A percentile compares a stretch with the other conserved stretches of the same genome.
Conservation (phyloP, 2,329 filamentous ascomycete genomes). For the Botryotinia narcissicola region DNA sequence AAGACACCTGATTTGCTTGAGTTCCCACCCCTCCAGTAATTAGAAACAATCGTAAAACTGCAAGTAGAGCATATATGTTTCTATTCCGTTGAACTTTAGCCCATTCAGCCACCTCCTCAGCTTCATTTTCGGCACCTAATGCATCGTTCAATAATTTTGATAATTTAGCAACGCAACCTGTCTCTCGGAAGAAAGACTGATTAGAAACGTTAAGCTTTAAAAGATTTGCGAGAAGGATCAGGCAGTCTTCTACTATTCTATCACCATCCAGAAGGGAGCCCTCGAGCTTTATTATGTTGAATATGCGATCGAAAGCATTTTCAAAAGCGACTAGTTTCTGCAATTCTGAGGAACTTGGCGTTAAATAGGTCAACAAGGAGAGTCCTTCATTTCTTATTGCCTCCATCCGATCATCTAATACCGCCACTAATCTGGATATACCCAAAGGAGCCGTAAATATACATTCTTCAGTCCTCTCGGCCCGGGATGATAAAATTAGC, state of each 20-base stretch:
- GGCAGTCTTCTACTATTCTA: conserved; percentile 85
- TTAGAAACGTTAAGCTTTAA: conserved; percentile 85
- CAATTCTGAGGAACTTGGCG: conserved; percentile 80
- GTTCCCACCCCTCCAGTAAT: conserved; percentile 77
- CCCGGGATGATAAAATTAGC: conserved; percentile 79
- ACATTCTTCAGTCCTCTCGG: conserved; percentile 91
- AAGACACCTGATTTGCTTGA: conserved; percentile 77
- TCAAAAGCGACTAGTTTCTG: conserved; percentile 96
- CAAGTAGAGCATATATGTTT: conserved; percentile 86
- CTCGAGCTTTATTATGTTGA: conserved; percentile 76
- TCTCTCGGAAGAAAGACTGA: conserved; percentile 90
- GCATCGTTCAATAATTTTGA: conserved; percentile 64
- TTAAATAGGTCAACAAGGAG: conserved; percentile 82
- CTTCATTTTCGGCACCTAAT: conserved; percentile 53
- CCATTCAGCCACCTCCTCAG: conserved; percentile 67
- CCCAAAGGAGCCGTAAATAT: conserved; percentile 86
- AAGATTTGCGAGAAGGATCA: conserved; percentile 87
- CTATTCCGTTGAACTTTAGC: conserved; percentile 76
- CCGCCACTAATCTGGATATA: conserved; percentile 78
- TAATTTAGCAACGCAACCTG: conserved; percentile 73
- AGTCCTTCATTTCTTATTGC: conserved; percentile 86
- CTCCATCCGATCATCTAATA: conserved; percentile 81
- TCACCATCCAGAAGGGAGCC: conserved; percentile 80
- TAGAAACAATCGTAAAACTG: conserved; percentile 83
- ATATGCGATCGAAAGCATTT: conserved; percentile 85